phyloP scores from a whole-genome alignment of 1,284 basidiomycete species.

The Anthracocystis walkeri region DNA sequence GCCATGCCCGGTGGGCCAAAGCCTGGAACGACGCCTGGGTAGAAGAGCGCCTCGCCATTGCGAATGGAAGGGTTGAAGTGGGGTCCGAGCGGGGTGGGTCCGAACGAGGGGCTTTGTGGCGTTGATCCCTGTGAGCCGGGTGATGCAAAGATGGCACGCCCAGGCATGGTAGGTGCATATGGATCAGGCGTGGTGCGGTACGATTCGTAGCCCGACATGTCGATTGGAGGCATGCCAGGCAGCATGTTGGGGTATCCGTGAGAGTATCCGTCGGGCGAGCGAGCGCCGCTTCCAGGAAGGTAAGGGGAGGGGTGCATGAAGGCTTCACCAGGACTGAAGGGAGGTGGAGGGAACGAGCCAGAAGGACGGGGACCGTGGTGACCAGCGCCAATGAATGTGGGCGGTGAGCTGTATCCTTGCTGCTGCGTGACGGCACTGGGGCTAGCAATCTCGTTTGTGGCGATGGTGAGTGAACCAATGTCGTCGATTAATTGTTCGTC shows the following conservation, averaged over 20 bases:
- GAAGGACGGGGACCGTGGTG: conserved; percentile 38
- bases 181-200: conserved; percentile 59
- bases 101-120: conserved; percentile 49
- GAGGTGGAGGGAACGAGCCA: conserved; percentile 37
- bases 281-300: conserved; percentile 31
- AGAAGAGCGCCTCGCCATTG: conserved; percentile 43
- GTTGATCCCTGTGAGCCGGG: conserved; percentile 49
- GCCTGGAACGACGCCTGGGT: conserved; percentile 28
- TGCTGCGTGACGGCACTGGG: conserved; percentile 10
- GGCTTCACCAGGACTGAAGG: conserved; percentile 33
- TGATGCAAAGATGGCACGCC: conserved; percentile 47
- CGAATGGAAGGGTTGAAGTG: conserved; percentile 35
- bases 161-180: conserved; percentile 52
- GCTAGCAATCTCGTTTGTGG: conserved; percentile 13
- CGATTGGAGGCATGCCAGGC: conserved; percentile 42
- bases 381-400: conserved; percentile 14
- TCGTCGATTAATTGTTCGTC: conserved; percentile 25
- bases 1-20: conserved; percentile 32
- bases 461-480: conserved; percentile 27
- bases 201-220: conserved; percentile 56
- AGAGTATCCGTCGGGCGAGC: conserved; percentile 43
- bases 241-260: conserved; percentile 35
- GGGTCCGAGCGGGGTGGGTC: conserved; percentile 27
- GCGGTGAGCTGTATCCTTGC: conserved; percentile 27
- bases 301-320: conserved; percentile 44